Conservation (phyloP, 345 rosid species). For the Eucalyptus virginea region DNA sequence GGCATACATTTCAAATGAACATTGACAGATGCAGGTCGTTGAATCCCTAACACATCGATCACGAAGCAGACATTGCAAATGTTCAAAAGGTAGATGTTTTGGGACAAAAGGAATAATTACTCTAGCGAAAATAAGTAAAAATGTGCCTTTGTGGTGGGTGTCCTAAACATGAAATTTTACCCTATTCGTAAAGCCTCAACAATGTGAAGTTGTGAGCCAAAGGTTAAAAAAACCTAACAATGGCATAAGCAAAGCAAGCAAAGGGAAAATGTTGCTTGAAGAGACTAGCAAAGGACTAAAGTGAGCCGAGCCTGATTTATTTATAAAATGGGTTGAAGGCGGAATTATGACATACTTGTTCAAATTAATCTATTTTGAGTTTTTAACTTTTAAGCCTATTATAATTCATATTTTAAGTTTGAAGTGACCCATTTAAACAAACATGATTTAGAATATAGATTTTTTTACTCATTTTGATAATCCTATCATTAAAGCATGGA, state of each 20-base stretch:
- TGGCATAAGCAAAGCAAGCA: neutral
- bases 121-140: too few species aligned
- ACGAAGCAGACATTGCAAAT: too few species aligned
- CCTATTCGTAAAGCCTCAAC: neutral
- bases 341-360: too few species aligned
- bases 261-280: neutral
- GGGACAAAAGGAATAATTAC: too few species aligned
- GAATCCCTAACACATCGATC: too few species aligned
- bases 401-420: neutral
- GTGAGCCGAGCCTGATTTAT: neutral
- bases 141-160: neutral
- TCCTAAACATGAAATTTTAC: neutral
- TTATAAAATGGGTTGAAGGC: neutral
- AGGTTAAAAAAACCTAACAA: neutral
- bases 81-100: too few species aligned
- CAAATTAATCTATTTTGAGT: too few species aligned
- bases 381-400: neutral
- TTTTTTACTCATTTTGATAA: neutral
- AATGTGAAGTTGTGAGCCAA: neutral
- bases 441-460: fast-evolving
- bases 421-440: neutral
- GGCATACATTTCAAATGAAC: too few species aligned
- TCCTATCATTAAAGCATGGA: neutral
- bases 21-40: too few species aligned
- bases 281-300: neutral